Conservation (phyloP, 768 basidiomycete genomes). For the Leucocoprinus leucothites region DNA sequence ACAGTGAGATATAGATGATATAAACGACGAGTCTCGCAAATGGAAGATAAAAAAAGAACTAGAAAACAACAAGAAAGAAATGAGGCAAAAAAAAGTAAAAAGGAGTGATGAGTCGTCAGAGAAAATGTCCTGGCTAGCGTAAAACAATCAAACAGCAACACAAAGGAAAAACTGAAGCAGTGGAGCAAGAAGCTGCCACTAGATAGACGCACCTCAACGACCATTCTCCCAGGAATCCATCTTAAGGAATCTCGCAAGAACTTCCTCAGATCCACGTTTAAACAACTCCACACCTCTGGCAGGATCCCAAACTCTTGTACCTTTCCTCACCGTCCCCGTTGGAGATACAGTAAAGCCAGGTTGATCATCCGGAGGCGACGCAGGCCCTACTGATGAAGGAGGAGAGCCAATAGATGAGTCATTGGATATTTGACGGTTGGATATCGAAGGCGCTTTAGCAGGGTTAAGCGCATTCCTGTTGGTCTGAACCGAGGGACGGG, state of each 20-base stretch:
- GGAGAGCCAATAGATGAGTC: slow-evolving; percentile 51
- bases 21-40: too few relatives aligned
- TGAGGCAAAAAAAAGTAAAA: slow-evolving; percentile 1
- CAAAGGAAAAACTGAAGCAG: too few relatives aligned
- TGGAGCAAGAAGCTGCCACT: too few relatives aligned
- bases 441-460: slow-evolving; percentile 20
- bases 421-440: slow-evolving; percentile 44
- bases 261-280: slow-evolving; percentile 85
- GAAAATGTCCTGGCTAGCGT: too few relatives aligned
- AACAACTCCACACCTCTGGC: slow-evolving; percentile 82
- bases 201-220: slow-evolving; percentile 20
- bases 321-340: slow-evolving; percentile 32
- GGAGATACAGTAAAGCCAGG: slow-evolving; percentile 18
- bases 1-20: neutral
- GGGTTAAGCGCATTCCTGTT: slow-evolving; percentile 12
- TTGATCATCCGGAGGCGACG: slow-evolving; percentile 45
- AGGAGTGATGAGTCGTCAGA: neutral
- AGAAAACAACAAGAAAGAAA: too few relatives aligned
- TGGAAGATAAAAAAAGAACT: too few relatives aligned
- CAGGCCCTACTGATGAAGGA: slow-evolving; percentile 50
- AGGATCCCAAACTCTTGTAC: slow-evolving; percentile 80
- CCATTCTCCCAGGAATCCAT: slow-evolving; percentile 63
- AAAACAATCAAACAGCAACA: too few relatives aligned
- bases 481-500: slow-evolving; percentile 12
- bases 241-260: slow-evolving; percentile 77